Evolutionary conservation across 164 flowering plant genomes (phyloP).

Genomic region (Magnolia officinalis): DNA sequence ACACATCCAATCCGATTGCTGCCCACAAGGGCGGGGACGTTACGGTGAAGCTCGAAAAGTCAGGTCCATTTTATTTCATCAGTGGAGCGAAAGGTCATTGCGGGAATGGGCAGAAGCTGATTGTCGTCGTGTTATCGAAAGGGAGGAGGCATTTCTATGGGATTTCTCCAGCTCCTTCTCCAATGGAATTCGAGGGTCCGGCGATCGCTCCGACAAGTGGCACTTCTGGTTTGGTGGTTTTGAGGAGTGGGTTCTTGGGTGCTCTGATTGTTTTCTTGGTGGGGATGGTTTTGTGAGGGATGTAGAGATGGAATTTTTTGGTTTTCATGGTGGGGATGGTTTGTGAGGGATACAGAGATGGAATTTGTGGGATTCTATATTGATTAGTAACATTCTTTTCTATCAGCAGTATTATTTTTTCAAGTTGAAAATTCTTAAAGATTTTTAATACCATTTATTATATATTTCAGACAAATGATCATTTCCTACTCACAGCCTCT

Average conservation of each 20-base stretch:
- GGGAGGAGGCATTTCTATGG: constrained; percentile 6
- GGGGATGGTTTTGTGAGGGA: neutral
- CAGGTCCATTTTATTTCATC: constrained; percentile 54
- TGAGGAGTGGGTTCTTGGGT: neutral
- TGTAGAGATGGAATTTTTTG: too few species aligned
- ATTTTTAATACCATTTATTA: too few species aligned
- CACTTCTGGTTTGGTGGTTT: constrained; percentile 2
- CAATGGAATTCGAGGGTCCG: constrained; percentile 37
- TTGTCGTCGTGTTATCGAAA: constrained; percentile 47
- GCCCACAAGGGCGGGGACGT: constrained; percentile 45
- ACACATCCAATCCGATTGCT: constrained; percentile 36
- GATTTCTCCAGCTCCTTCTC: constrained; percentile 49
- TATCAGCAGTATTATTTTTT: too few species aligned
- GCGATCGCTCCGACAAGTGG: constrained; percentile 33
- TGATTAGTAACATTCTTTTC: too few species aligned
- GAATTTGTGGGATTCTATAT: too few species aligned
- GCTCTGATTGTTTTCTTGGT: neutral
- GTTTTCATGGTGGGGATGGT: too few species aligned
- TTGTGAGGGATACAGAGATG: too few species aligned
- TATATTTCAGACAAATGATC: too few species aligned
- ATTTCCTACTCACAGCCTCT: too few species aligned
- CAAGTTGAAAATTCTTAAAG: too few species aligned
- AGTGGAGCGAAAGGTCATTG: constrained; percentile 48
- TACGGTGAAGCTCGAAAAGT: constrained; percentile 30
- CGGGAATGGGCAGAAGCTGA: constrained; percentile 49